These are phyloP conservation scores for Colletotrichum lindemuthianum DNA, from an alignment of 2,329 filamentous ascomycete species.

Conservation along the genomic window DNA sequence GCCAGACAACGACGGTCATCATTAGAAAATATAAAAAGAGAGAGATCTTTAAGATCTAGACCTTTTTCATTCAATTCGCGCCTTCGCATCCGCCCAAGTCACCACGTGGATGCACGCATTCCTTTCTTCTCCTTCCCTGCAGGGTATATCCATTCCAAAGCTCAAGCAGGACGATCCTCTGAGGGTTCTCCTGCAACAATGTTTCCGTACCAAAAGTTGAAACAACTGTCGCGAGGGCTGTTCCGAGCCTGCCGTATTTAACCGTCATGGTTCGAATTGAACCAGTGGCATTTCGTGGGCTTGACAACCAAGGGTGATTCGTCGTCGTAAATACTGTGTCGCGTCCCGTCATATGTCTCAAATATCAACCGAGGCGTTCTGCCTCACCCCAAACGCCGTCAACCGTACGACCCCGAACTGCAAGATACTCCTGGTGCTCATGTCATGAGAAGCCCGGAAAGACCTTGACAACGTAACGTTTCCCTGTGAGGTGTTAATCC, in stretches of 20 bases:
- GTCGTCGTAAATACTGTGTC: constrained; percentile 22
- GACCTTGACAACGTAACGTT: constrained; percentile 53
- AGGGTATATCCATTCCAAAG: constrained; percentile 35
- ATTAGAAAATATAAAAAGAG: constrained; percentile 1
- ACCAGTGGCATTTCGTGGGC: constrained; percentile 6
- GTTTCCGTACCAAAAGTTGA: constrained; percentile 15
- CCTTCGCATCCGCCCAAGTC: constrained; percentile 11
- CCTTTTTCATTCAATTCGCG: constrained; percentile 13
- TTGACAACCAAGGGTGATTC: not conserved
- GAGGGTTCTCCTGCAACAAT: constrained; percentile 3
- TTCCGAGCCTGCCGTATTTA: constrained; percentile 14
- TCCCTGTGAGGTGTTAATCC: constrained; percentile 46
- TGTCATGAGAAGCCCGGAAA: constrained; percentile 51
- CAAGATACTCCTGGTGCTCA: constrained; percentile 16
- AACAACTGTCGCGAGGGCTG: constrained; percentile 5
- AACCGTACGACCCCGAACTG: constrained; percentile 21
- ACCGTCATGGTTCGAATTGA: constrained; percentile 20
- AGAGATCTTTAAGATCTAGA: too few relatives aligned
- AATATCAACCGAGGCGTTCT: constrained; percentile 20
- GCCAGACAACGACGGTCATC: not conserved
- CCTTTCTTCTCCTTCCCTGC: constrained; percentile 4
- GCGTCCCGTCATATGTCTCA: constrained; percentile 11
- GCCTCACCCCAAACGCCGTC: constrained; percentile 32
- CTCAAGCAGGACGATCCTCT: not conserved
- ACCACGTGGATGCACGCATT: constrained; percentile 18